Base-by-base conservation (phyloP, 2,329 filamentous ascomycete species). In the Ramularia collo-cygni region DNA sequence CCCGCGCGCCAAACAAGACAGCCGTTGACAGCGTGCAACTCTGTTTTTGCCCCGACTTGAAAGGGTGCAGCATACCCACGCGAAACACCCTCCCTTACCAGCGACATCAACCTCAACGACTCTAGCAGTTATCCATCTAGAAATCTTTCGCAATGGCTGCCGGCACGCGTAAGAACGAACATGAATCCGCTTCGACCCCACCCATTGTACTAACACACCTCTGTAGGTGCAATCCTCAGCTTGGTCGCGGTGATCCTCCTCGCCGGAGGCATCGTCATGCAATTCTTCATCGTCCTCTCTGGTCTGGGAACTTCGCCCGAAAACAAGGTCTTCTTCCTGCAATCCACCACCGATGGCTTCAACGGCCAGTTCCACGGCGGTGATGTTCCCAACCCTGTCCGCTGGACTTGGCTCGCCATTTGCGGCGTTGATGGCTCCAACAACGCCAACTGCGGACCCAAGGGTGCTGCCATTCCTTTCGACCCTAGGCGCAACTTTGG, bases 371-470 rank as follows among this genome's bases (percentile, higher is more conserved):
- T 86, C 9, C 76, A 81, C 37, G 12, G 19, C 15, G 17, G 19
- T 16, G 19, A 33, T 10, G 47, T 71, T 36, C 61, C 63, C 31
- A 69, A 71, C 47, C 68, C 69, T 13, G 81, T 86, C 9, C 81
- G 90, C 67, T 96, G 90, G 90, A 93, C 88, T 26, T 94, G 83
- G 67, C 92, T 93, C 72, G 81, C 85, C 62, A 71, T 93, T 46
- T 94, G 89, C 67, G 77, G 80, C 37, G 69, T 69, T 19, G 67
- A 67, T 46, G 76, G 46, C 26, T 71, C 71, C 19, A 62, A 80
- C 59, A 70, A 69, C 37, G 66, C 60, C 37, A 62, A 83, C 64
- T 95, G 87, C 65, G 75, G 78, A 44, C 56, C 56, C 1, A 63
- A 76, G 2, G 73, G 77, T 13, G 83, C 80, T 1, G 75, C 64